A percentile compares a stretch with the other conserved stretches of the same genome.
These are phyloP conservation scores for Penicillium malachiteum DNA, from an alignment of 495 filamentous ascomycete species.

Conservation along the genomic window DNA sequence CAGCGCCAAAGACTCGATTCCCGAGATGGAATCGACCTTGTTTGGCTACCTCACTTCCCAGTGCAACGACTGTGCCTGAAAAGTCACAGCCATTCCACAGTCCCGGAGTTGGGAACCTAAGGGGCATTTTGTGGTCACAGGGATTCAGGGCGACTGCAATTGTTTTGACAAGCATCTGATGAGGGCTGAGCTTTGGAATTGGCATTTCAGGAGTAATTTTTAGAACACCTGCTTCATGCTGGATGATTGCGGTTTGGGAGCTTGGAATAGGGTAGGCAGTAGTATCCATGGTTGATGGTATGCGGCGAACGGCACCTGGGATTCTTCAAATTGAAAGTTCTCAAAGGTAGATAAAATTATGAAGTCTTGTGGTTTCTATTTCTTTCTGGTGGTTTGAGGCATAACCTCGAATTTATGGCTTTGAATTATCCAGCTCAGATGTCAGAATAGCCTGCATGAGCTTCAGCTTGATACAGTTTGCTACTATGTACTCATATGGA, in stretches of 20 bases:
- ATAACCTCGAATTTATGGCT: too few species aligned
- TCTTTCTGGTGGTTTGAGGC: too few species aligned
- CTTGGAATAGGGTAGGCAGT: not conserved
- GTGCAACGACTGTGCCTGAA: constrained; percentile 37
- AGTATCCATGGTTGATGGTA: not conserved
- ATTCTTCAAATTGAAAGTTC: not conserved
- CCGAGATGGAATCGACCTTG: constrained; percentile 22
- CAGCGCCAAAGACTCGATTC: constrained; percentile 32
- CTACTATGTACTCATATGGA: too few species aligned
- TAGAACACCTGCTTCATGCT: constrained; percentile 20
- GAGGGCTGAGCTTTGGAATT: constrained; percentile 19
- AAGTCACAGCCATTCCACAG: constrained; percentile 44
- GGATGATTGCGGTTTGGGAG: constrained; percentile 20
- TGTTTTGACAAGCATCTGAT: constrained; percentile 30
- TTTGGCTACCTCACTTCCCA: constrained; percentile 20
- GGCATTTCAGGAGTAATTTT: constrained; percentile 15
- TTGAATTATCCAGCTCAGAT: too few species aligned
- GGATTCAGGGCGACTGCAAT: constrained; percentile 47
- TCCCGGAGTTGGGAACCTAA: constrained; percentile 32
- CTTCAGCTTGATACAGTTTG: too few species aligned
- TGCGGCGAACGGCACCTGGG: not conserved
- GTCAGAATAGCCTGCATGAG: too few species aligned
- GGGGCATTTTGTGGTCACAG: constrained; percentile 43
- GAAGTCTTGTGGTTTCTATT: too few species aligned
- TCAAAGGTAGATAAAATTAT: too few species aligned